Conservation (phyloP, 345 rosid species). For the Syzygium grande region DNA sequence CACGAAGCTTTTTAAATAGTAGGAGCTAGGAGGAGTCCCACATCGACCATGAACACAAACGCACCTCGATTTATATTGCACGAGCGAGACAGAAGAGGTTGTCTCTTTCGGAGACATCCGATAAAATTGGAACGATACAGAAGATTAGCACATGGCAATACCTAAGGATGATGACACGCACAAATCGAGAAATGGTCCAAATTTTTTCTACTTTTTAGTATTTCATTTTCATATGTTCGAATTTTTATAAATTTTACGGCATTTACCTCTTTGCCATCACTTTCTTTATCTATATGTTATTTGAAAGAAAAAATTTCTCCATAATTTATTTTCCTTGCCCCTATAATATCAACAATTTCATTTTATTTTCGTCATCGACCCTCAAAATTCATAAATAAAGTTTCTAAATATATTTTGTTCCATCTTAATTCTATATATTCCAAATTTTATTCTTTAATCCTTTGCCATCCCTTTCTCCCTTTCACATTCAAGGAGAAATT, state of each 20-base stretch:
- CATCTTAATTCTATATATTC: neutral
- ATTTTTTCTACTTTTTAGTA: no score
- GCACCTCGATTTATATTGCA: no score
- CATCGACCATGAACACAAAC: no score
- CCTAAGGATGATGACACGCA: no score
- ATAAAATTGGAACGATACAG: neutral
- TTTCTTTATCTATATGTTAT: neutral
- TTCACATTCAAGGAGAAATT: neutral
- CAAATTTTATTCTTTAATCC: neutral
- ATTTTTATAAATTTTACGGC: neutral
- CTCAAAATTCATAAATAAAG: no score
- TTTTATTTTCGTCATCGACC: no score
- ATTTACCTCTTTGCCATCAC: neutral
- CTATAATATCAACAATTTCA: neutral
- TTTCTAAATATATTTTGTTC: no score
- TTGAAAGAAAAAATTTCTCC: rapidly evolving
- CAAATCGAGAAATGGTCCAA: no score
- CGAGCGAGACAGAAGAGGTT: rapidly evolving
- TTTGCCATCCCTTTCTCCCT: neutral
- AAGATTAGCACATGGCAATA: neutral
- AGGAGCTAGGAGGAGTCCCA: neutral
- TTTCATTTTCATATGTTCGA: no score
- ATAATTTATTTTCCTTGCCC: no score
- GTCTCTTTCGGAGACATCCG: neutral
- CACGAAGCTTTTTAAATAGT: neutral